Base-by-base conservation (phyloP, 2,329 filamentous ascomycete species). In the Phyllosticta ampelicida region DNA sequence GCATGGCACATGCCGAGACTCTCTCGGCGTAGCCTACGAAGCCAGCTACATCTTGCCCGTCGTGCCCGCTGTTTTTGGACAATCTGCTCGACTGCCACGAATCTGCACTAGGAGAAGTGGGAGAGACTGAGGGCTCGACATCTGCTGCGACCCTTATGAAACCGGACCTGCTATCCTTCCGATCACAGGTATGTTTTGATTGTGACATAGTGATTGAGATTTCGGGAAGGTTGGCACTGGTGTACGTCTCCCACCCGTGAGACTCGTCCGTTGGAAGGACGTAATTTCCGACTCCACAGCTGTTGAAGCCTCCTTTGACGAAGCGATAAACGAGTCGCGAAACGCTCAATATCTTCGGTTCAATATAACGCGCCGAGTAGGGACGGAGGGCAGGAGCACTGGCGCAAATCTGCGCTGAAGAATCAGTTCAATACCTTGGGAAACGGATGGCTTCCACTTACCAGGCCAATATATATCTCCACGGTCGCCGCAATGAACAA, bases 401-500 rank as follows among this genome's bases (percentile, higher is more conserved):
- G 49, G 70, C 70, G 61, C 71, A 73, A 18, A 73, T 69, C 67
- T 72, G 36, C 51, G 23, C 20, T 6, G 16, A 3, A 9, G 28
- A 2, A 10, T 49, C 8, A 29, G 18, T 5, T 19, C 5, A 9
- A 9, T 28, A 9, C 44, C 16, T n/a, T 9, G 13, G 5, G 20
- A 9, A 20, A 36, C 19, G 16, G 10, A 26, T 26, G 18, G 10
- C 13, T 44, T 44, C n/a, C 13, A 70, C 73, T 64, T 63, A 76
- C 73, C n/a, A 78, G 70, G 9, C 73, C 75, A 6, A 78, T 60
- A 60, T 78, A 74, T 9, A 77, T 73, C 62, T 78, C 75, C 2
- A 78, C 70, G 0, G 73, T 71, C 4, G 75, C 74, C 50, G 70
- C 70, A n/a, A 77, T 76, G 73, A 75, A 78, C 0, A 77, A 64